These are phyloP conservation scores for Thraustochytrium sp. DNA, from an alignment of 352 stramenopile species.

Conservation along the genomic window DNA sequence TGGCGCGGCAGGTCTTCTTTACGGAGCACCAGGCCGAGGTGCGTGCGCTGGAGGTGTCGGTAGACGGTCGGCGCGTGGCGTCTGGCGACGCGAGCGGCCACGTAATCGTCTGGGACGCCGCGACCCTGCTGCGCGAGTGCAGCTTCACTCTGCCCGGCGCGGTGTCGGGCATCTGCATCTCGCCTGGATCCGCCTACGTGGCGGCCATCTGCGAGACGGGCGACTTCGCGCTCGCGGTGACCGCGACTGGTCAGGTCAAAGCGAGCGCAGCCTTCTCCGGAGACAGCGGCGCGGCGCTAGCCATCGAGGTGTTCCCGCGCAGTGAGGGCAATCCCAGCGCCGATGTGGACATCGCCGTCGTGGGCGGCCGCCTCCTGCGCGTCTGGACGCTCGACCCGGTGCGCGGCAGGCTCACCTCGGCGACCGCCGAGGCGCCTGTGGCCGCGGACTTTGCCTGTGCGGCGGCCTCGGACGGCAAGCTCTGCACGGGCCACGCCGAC, in stretches of 20 bases:
- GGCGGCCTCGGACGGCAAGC: background rate
- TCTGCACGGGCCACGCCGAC: background rate
- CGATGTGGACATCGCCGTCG: background rate
- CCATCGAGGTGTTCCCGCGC: background rate
- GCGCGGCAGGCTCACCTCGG: background rate
- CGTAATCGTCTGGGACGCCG: background rate
- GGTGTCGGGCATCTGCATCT: background rate
- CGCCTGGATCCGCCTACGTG: background rate
- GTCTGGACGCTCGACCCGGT: conserved; percentile 31
- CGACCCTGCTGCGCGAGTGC: background rate
- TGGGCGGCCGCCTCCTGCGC: background rate
- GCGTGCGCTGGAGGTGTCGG: background rate
- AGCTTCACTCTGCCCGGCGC: background rate
- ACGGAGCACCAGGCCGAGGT: background rate
- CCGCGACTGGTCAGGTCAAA: background rate
- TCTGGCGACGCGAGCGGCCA: background rate
- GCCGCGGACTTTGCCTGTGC: background rate
- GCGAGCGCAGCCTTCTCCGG: background rate
- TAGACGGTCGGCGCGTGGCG: background rate
- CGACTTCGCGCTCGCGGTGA: background rate
- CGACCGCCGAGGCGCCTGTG: background rate
- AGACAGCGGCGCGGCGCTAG: background rate
- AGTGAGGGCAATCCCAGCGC: background rate
- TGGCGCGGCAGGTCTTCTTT: conserved; percentile 9
- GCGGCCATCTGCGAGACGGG: background rate